Percentiles rank a stretch among this genome's conserved stretches.
phyloP scores from a whole-genome alignment of 345 rosid genomes.

The Populus simonii region DNA sequence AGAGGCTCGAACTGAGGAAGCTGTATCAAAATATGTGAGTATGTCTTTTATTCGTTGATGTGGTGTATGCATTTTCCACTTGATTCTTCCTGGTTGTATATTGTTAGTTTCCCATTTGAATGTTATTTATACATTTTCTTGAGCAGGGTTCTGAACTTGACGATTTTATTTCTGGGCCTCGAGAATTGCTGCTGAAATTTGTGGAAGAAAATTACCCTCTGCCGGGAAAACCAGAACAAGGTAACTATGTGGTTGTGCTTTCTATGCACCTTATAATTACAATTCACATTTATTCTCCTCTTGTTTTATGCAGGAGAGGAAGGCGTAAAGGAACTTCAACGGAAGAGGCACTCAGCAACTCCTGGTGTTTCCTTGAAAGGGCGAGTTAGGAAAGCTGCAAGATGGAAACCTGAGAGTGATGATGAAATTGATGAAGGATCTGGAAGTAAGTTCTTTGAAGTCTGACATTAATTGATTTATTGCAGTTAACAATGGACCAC shows the following conservation, averaged over 20 bases:
- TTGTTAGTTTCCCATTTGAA: slow-evolving; percentile 12
- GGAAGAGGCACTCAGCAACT: slow-evolving; percentile 88
- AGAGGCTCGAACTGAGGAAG: slow-evolving; percentile 99
- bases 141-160: slow-evolving; percentile 90
- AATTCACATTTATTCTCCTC: background rate
- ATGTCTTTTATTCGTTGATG: slow-evolving; percentile 12
- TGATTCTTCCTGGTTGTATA: slow-evolving; percentile 2
- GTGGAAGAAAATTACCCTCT: slow-evolving; percentile 96
- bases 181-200: slow-evolving; percentile 91
- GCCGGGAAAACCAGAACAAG: slow-evolving; percentile 92
- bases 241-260: slow-evolving; percentile 29
- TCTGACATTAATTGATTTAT: background rate
- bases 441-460: slow-evolving; percentile 56
- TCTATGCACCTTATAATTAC: background rate
- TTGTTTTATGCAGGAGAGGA: slow-evolving; percentile 63
- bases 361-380: slow-evolving; percentile 88
- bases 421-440: slow-evolving; percentile 80
- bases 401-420: slow-evolving; percentile 81
- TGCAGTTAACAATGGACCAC: background rate
- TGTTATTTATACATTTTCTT: slow-evolving; percentile 11
- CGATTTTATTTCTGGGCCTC: slow-evolving; percentile 98
- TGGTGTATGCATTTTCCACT: slow-evolving; percentile 11
- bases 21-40: slow-evolving; percentile 92
- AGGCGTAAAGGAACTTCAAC: slow-evolving; percentile 74
- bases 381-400: slow-evolving; percentile 91